Conservation (phyloP, 352 stramenopile species). For the Aphanomyces cochlioides region DNA sequence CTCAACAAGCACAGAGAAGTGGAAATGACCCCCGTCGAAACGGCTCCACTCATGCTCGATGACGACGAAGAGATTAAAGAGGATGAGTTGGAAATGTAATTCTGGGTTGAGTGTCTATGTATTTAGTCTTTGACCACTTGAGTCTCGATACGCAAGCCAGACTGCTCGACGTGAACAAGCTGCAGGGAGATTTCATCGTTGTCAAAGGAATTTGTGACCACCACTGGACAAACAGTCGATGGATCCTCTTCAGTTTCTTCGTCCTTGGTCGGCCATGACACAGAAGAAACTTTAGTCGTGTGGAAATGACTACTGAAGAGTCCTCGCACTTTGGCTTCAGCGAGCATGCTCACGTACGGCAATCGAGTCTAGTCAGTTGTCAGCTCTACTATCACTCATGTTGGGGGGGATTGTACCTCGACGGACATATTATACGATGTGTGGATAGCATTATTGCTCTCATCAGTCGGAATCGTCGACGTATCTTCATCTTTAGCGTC, state of each 20-base stretch:
- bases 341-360: conserved; percentile 16
- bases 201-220: conserved; percentile 21
- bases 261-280: conserved; percentile 11
- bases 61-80: conserved; percentile 24
- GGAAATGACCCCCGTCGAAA: conserved; percentile 18
- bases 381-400: background rate
- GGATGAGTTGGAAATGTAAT: background rate
- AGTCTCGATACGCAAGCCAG: conserved; percentile 4
- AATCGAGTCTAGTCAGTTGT: conserved; percentile 1
- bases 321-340: conserved; percentile 14
- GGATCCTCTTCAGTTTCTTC: conserved; percentile 11
- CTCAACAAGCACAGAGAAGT: conserved; percentile 25
- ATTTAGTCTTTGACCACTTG: background rate
- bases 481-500: conserved; percentile 9
- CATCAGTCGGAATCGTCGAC: background rate
- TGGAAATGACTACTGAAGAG: conserved; percentile 24
- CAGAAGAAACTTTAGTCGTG: background rate
- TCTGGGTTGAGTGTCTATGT: background rate
- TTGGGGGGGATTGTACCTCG: background rate
- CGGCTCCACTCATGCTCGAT: conserved; percentile 16
- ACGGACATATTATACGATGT: conserved; percentile 1
- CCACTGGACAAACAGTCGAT: background rate
- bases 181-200: background rate
- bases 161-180: conserved; percentile 26
- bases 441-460: conserved; percentile 7